Evolutionary conservation across 2,329 filamentous ascomycete genomes (phyloP).

Genomic region (Penicillium frequentans): DNA sequence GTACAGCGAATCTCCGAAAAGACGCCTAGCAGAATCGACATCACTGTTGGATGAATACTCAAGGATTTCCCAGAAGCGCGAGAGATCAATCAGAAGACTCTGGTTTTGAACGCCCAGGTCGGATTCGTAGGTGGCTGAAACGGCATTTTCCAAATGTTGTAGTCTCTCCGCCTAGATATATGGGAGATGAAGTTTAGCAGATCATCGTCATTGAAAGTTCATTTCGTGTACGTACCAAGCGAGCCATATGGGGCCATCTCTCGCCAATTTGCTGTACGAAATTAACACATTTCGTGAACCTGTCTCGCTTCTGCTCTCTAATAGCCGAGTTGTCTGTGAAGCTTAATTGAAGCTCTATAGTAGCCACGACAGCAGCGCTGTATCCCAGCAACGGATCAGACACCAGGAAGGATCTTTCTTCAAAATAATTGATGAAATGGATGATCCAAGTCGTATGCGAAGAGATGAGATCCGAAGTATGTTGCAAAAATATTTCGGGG

Average conservation of each 20-base stretch:
- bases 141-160: conserved; percentile 44
- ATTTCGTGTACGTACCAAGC: conserved; percentile 35
- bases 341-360: conserved; percentile 56
- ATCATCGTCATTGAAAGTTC: background rate
- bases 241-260: conserved; percentile 49
- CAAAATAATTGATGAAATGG: conserved; percentile 51
- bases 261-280: conserved; percentile 45
- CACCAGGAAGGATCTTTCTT: conserved; percentile 47
- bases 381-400: conserved; percentile 52
- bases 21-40: conserved; percentile 32
- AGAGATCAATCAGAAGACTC: conserved; percentile 47
- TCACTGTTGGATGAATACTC: conserved; percentile 49
- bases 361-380: conserved; percentile 54
- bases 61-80: conserved; percentile 51
- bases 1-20: conserved; percentile 46
- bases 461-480: conserved; percentile 53
- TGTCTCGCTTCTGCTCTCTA: conserved; percentile 44
- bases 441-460: conserved; percentile 56
- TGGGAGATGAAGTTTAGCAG: background rate
- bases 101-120: conserved; percentile 36
- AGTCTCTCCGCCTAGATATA: conserved; percentile 42
- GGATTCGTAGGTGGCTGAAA: conserved; percentile 45
- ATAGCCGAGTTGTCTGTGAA: conserved; percentile 46
- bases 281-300: conserved; percentile 47
- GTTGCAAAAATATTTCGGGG: conserved; percentile 56